Conservation (phyloP, 768 basidiomycete species). For the Calocera cornea region DNA sequence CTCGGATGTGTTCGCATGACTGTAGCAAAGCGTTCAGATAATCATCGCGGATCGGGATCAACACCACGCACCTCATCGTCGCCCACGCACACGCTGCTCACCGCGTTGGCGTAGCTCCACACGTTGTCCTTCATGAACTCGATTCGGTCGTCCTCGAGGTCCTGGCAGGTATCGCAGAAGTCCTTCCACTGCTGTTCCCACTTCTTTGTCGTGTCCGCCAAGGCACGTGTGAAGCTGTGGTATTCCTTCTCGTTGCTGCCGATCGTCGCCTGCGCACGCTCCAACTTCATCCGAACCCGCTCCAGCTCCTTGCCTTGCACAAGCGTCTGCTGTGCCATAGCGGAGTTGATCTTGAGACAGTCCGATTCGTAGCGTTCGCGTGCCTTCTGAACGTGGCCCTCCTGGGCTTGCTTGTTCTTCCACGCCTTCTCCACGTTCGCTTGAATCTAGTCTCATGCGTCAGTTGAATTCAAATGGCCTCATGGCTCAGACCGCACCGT, state of each 20-base stretch:
- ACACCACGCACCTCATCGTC: constrained; percentile 71
- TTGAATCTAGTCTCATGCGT: constrained; percentile 32
- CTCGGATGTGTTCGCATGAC: constrained; percentile 84
- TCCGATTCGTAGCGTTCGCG: constrained; percentile 89
- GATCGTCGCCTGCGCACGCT: constrained; percentile 79
- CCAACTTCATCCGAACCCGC: constrained; percentile 73
- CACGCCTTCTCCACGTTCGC: constrained; percentile 74
- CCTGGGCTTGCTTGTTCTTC: constrained; percentile 78
- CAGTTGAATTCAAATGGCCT: neutral
- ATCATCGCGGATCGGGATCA: neutral
- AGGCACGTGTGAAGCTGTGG: constrained; percentile 63
- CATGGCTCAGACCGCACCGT: constrained; percentile 25
- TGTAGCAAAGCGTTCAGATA: constrained; percentile 22
- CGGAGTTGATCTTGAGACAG: constrained; percentile 84
- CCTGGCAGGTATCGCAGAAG: constrained; percentile 91
- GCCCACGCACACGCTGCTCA: constrained; percentile 88
- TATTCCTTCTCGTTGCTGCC: constrained; percentile 86
- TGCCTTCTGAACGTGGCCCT: constrained; percentile 73
- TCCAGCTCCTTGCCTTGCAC: constrained; percentile 91
- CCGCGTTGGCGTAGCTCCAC: constrained; percentile 91
- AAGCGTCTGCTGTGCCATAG: constrained; percentile 79
- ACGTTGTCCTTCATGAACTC: constrained; percentile 90
- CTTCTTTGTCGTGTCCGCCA: constrained; percentile 63
- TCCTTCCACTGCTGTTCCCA: constrained; percentile 93
- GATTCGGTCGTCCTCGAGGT: constrained; percentile 87